Conservation (phyloP, 2,329 filamentous ascomycete species). For the Sporothrix pallida region DNA sequence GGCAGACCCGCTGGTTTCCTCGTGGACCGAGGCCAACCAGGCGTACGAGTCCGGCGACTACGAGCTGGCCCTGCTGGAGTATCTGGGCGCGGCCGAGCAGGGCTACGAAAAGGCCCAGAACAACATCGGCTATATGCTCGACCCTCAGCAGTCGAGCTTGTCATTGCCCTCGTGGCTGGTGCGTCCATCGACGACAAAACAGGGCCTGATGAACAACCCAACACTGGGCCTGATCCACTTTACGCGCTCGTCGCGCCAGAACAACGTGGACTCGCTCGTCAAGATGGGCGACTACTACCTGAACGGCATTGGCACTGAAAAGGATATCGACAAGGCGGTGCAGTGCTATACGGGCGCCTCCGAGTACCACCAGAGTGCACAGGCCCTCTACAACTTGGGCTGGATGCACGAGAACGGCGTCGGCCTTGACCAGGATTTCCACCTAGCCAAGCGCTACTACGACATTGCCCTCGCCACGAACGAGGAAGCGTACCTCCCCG, state of each 20-base stretch:
- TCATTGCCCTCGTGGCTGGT: slow-evolving; percentile 60
- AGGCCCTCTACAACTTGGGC: slow-evolving; percentile 94
- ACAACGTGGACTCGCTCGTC: slow-evolving; percentile 90
- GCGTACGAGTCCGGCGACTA: slow-evolving; percentile 80
- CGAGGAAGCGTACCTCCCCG: slow-evolving; percentile 89
- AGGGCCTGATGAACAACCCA: slow-evolving; percentile 56
- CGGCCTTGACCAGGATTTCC: slow-evolving; percentile 91
- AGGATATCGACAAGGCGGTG: slow-evolving; percentile 83
- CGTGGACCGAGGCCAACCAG: slow-evolving; percentile 81
- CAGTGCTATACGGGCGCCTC: slow-evolving; percentile 92
- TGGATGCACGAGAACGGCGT: slow-evolving; percentile 99
- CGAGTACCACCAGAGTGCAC: slow-evolving; percentile 88
- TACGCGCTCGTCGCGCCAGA: slow-evolving; percentile 91
- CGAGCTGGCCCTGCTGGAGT: slow-evolving; percentile 79
- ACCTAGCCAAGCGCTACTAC: slow-evolving; percentile 95
- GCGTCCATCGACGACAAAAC: slow-evolving; percentile 13
- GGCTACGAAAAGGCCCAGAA: slow-evolving; percentile 89
- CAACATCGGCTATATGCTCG: slow-evolving; percentile 86
- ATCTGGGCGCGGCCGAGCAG: slow-evolving; percentile 88
- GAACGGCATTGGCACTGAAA: slow-evolving; percentile 73
- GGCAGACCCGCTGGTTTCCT: slow-evolving; percentile 74
- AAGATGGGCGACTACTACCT: slow-evolving; percentile 99
- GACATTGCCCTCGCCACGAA: slow-evolving; percentile 92
- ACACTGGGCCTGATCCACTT: slow-evolving; percentile 84
- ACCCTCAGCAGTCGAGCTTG: slow-evolving; percentile 69